A percentile compares a stretch with the other conserved stretches of the same genome.
Conservation (phyloP, 352 stramenopile species). For the Hyaloperonospora brassicae region DNA sequence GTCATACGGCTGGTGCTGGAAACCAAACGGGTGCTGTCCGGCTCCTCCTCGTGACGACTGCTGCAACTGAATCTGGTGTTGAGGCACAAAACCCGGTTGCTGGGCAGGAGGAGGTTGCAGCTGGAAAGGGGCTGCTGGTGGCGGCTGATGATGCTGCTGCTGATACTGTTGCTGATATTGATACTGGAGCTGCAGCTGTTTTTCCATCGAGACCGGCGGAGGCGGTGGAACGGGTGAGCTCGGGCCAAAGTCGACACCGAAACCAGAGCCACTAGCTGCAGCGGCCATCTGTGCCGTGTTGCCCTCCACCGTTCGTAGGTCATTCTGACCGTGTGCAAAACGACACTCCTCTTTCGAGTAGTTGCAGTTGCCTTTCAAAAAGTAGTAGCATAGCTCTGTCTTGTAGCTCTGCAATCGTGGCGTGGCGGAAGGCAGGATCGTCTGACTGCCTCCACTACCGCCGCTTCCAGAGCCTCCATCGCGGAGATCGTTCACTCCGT, state of each 20-base stretch:
- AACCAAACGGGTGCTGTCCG: conserved; percentile 22
- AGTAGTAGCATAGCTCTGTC: conserved; percentile 86
- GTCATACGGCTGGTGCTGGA: conserved; percentile 36
- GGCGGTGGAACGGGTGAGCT: conserved; percentile 25
- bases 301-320: conserved; percentile 75
- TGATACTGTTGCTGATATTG: conserved; percentile 61
- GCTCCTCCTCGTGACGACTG: conserved; percentile 16
- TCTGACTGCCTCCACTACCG: conserved; percentile 16
- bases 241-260: conserved; percentile 13
- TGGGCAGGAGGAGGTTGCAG: conserved; percentile 22
- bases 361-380: conserved; percentile 83
- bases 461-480: conserved; percentile 27
- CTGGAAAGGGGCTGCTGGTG: conserved; percentile 29
- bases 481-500: conserved; percentile 69
- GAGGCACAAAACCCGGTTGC: conserved; percentile 29
- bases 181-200: conserved; percentile 52
- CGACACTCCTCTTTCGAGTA: conserved; percentile 82
- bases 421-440: conserved; percentile 35
- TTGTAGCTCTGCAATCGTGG: conserved; percentile 83
- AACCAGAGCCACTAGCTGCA: conserved; percentile 14
- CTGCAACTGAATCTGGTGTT: conserved; percentile 38
- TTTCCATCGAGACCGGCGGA: conserved; percentile 28
- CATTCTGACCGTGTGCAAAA: conserved; percentile 78
- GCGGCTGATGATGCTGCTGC: conserved; percentile 33
- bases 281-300: conserved; percentile 67